Conservation (phyloP, 768 basidiomycete species). For the Leccinum ochraceum region DNA sequence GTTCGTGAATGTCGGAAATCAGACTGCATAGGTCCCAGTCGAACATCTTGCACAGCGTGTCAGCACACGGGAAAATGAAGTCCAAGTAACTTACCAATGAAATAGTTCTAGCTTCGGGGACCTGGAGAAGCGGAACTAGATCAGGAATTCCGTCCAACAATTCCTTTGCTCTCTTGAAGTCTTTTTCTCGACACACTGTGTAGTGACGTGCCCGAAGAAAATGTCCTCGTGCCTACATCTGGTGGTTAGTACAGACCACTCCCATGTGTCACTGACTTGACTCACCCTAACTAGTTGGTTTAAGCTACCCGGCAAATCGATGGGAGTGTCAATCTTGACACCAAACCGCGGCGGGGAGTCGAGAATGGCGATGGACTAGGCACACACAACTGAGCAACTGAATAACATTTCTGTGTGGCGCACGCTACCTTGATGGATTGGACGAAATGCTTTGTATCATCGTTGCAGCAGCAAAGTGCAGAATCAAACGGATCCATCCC, state of each 20-base stretch:
- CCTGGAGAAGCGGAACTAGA: constrained; percentile 1
- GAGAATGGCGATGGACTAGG: constrained; percentile 9
- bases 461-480: not conserved
- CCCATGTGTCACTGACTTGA: not conserved
- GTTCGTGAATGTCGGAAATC: not conserved
- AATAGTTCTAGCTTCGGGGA: constrained; percentile 1
- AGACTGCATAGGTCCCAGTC: constrained; percentile 12
- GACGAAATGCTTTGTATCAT: not conserved
- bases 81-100: constrained; percentile 7
- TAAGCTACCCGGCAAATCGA: not conserved
- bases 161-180: not conserved
- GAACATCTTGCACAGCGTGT: constrained; percentile 14
- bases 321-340: not conserved
- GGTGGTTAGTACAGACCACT: not conserved
- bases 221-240: constrained; percentile 4
- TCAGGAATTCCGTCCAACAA: not conserved
- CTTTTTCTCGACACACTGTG: not conserved
- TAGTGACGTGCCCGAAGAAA: not conserved
- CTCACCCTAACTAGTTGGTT: not conserved
- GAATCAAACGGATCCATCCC: not conserved
- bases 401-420: not conserved
- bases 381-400: not conserved
- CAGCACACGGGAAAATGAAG: not conserved
- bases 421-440: constrained; percentile 11
- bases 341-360: constrained; percentile 2